A percentile compares a stretch with the other conserved stretches of the same genome.
phyloP scores from a whole-genome alignment of 257 asterid genomes.

The Solanum chiquidenum region DNA sequence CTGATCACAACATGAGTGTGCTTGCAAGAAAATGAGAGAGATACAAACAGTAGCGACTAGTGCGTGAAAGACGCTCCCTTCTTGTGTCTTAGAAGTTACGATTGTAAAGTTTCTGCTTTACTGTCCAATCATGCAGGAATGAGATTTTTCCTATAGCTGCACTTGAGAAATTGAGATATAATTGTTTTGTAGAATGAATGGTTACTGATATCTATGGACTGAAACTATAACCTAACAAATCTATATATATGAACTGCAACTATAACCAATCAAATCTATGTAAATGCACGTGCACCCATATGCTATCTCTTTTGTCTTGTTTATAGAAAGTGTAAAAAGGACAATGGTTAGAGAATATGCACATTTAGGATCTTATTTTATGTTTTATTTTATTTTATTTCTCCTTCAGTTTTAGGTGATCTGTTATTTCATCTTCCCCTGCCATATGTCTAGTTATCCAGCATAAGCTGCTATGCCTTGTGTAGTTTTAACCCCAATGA shows the following conservation, averaged over 20 bases:
- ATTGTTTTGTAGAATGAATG: not conserved
- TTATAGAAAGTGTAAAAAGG: not conserved
- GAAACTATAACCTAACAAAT: not conserved
- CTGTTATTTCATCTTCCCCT: not conserved
- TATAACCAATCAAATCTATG: not conserved
- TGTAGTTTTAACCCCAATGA: not conserved
- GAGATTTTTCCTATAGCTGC: not conserved
- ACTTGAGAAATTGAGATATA: not conserved
- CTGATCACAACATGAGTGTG: constrained; percentile 2
- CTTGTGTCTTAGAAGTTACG: not conserved
- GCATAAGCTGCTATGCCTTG: not conserved
- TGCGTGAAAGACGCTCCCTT: not conserved
- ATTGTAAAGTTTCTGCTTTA: not conserved
- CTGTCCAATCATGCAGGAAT: not conserved
- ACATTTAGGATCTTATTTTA: not conserved
- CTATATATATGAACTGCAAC: not conserved
- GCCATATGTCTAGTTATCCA: not conserved
- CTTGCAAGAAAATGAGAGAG: not conserved
- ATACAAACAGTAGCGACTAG: not conserved
- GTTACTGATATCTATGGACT: not conserved
- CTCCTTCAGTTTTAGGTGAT: not conserved
- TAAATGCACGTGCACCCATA: not conserved
- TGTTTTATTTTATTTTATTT: not conserved
- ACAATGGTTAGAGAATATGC: not conserved
- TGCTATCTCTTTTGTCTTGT: not conserved